Percentiles rank a stretch among this genome's conserved stretches.
Conservation (phyloP, 2,329 filamentous ascomycete species). For the Zymoseptoria passerinii region DNA sequence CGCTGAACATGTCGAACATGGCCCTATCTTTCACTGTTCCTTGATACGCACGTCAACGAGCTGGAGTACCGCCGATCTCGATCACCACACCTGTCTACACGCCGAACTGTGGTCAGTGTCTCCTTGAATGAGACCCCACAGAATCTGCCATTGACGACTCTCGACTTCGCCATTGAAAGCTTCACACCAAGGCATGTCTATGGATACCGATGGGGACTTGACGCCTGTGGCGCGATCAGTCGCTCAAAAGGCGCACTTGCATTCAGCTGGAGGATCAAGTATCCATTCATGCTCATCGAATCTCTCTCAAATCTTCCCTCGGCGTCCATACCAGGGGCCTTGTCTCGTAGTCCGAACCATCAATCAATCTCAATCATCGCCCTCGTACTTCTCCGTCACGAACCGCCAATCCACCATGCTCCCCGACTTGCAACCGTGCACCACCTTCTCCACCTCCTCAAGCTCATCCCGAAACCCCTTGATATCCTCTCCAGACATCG, state of each 20-base stretch:
- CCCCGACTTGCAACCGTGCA: background rate
- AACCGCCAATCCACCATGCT: background rate
- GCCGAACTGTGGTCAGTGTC: no score
- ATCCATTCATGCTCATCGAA: background rate
- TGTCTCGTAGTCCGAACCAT: background rate
- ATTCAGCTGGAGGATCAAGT: background rate
- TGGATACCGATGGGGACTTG: no score
- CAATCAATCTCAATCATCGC: background rate
- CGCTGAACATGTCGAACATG: no score
- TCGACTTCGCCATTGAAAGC: no score
- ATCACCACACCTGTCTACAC: no score
- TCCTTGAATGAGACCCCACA: no score
- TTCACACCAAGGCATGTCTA: no score
- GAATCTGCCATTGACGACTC: no score
- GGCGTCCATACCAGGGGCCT: background rate
- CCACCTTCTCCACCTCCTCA: background rate
- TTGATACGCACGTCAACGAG: no score
- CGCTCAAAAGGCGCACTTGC: background rate
- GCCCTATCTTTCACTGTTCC: no score
- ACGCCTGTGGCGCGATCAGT: background rate
- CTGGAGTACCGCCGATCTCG: no score
- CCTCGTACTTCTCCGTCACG: background rate
- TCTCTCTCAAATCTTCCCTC: background rate
- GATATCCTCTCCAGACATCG: background rate
- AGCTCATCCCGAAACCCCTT: background rate